Base-by-base conservation (phyloP, 495 filamentous ascomycete species). In the Astrocystis sublimbata region DNA sequence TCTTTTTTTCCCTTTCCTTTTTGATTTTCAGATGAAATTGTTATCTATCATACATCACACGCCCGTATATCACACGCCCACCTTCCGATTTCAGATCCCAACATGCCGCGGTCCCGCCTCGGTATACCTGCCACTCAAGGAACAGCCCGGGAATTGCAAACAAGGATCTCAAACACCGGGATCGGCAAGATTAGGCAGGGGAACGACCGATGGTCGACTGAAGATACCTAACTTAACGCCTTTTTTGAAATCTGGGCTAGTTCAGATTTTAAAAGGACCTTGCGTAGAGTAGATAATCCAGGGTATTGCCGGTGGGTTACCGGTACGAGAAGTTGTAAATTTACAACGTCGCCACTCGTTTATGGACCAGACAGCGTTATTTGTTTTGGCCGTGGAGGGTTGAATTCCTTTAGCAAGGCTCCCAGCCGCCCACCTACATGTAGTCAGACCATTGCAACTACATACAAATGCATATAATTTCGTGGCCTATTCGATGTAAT, bases 161-260 rank as follows among this genome's bases (percentile, higher is more conserved):
- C 53, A 17, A 43, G 36, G 53, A 6, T 17, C 40, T 57, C 38
- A 57, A 57, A 57, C 54, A 57, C 40, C 6, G 49, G 49, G 49
- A 35, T 52, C 30, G 28, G 45, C 40, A 35, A 2, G 24, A 1
- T 43, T 24, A 43, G 7, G 54, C 38, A 57, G 54, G 40, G 38
- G 54, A 43, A n/a, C n/a, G n/a, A n/a, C n/a, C n/a, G 13, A 6
- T 35, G 40, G 13, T 15, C 26, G 54, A 57, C n/a, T n/a, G 54
- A 57, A 57, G 23, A 7, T 31, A 13, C 35, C 54, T 57, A 57
- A 40, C 43, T 43, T 2, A 38, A 24, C 28, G 38, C 26, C 40
- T 33, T 28, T 10, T n/a, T 8, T 35, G 21, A 24, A 13, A 36
- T 36, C 33, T 36, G 6, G 33, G 13, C 33, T 36, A 6, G 13